A percentile compares a stretch with the other conserved stretches of the same genome.
Evolutionary conservation across 2,329 filamentous ascomycete genomes (phyloP).

Genomic region (Capronia coronata): DNA sequence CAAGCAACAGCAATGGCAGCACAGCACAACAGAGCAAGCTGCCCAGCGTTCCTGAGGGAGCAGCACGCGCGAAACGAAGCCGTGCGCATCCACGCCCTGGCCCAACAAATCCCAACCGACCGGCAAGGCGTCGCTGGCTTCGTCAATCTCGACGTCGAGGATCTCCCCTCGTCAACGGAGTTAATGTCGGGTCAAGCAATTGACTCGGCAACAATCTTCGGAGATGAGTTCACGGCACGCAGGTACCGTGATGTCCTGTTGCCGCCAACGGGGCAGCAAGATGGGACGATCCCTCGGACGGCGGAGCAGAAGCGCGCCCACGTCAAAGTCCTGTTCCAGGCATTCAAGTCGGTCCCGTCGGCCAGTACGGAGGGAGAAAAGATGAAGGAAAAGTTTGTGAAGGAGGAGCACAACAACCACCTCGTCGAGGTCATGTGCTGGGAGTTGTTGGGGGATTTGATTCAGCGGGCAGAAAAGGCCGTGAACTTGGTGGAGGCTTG

Average conservation of each 20-base stretch:
- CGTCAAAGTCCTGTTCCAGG: slow-evolving; percentile 31
- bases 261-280: slow-evolving; percentile 8
- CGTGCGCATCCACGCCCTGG: background rate
- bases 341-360: slow-evolving; percentile 31
- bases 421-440: slow-evolving; percentile 33
- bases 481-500: slow-evolving; percentile 28
- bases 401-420: slow-evolving; percentile 26
- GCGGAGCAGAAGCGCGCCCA: slow-evolving; percentile 26
- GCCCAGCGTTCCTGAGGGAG: slow-evolving; percentile 1
- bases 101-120: background rate
- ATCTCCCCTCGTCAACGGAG: slow-evolving; percentile 4
- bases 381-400: slow-evolving; percentile 33
- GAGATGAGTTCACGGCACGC: slow-evolving; percentile 6
- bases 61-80: background rate
- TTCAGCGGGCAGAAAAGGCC: slow-evolving; percentile 26
- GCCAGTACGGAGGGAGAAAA: slow-evolving; percentile 31
- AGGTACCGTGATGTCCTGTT: slow-evolving; percentile 18
- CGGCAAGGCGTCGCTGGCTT: slow-evolving; percentile 7
- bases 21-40: slow-evolving; percentile 2
- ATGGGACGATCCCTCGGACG: slow-evolving; percentile 30
- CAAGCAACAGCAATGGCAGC: background rate
- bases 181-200: slow-evolving; percentile 3
- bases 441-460: slow-evolving; percentile 32
- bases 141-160: background rate
- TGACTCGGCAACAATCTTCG: slow-evolving; percentile 10